phyloP scores from a whole-genome alignment of 163 green algal genomes.

The Chloromonas sp. region DNA sequence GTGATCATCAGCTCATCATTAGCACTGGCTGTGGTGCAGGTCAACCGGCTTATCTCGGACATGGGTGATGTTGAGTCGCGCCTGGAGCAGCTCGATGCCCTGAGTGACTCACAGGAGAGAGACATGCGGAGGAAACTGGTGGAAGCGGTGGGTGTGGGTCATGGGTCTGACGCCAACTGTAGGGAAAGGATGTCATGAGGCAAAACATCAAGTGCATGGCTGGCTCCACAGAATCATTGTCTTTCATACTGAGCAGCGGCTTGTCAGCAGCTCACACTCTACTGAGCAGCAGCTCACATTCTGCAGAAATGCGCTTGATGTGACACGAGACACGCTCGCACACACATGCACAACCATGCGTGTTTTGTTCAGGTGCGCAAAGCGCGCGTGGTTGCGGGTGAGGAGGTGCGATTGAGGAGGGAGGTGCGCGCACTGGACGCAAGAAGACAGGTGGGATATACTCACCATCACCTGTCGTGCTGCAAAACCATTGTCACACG shows the following conservation, averaged over 20 bases:
- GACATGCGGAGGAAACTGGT: not conserved
- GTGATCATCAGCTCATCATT: not conserved
- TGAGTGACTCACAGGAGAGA: slow-evolving; percentile 42
- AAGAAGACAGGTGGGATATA: not conserved
- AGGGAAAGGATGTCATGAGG: not conserved
- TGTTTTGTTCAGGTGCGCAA: not conserved
- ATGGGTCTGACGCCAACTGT: not conserved
- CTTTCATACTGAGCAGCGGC: not conserved
- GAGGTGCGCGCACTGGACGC: not conserved
- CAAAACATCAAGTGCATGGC: not conserved
- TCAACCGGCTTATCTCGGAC: not conserved
- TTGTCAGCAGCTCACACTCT: not conserved
- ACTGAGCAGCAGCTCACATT: not conserved
- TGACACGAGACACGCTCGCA: not conserved
- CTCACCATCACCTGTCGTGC: no score
- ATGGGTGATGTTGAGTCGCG: slow-evolving; percentile 32
- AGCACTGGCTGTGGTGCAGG: not conserved
- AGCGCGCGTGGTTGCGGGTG: no score
- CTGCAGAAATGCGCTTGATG: not conserved
- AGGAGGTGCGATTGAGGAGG: not conserved
- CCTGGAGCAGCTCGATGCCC: slow-evolving; percentile 45
- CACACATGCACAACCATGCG: not conserved
- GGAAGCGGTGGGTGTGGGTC: not conserved
- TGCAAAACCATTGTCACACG: no score
- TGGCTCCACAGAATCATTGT: not conserved